These are phyloP conservation scores for Cryptococcus sp. DNA, from an alignment of 1,284 basidiomycete species.

Conservation along the genomic window DNA sequence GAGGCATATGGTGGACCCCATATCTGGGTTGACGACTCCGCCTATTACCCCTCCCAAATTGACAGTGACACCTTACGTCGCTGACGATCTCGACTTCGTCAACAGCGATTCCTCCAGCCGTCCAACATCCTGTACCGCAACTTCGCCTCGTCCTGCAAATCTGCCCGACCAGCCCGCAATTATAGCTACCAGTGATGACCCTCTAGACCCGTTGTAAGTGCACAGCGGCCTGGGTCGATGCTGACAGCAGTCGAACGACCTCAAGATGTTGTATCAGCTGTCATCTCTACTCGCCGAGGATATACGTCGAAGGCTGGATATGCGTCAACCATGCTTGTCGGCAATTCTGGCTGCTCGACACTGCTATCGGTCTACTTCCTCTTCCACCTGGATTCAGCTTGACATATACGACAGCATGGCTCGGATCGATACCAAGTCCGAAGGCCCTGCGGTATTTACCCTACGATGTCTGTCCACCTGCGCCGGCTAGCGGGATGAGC, in stretches of 20 bases:
- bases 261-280: slow-evolving; percentile 17
- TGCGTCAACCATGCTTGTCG: slow-evolving; percentile 27
- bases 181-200: not conserved
- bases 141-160: no score
- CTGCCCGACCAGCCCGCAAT: not conserved
- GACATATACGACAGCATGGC: slow-evolving; percentile 19
- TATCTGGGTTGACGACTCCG: slow-evolving; percentile 11
- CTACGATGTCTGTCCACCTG: slow-evolving; percentile 26
- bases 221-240: not conserved
- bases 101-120: no score
- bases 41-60: slow-evolving; percentile 10
- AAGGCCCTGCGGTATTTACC: slow-evolving; percentile 8
- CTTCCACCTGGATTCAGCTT: slow-evolving; percentile 29
- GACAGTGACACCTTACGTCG: no score
- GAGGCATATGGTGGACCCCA: no score
- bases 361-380: slow-evolving; percentile 18
- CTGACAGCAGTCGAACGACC: not conserved
- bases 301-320: slow-evolving; percentile 35
- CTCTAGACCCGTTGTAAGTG: not conserved
- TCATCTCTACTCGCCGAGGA: slow-evolving; percentile 5
- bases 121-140: no score
- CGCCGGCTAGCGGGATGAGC: slow-evolving; percentile 1
- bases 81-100: no score
- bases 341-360: slow-evolving; percentile 33
- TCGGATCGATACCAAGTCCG: slow-evolving; percentile 13